Evolutionary conservation across 495 filamentous ascomycete species (phyloP).

Genomic region (Bombardia bombarda): DNA sequence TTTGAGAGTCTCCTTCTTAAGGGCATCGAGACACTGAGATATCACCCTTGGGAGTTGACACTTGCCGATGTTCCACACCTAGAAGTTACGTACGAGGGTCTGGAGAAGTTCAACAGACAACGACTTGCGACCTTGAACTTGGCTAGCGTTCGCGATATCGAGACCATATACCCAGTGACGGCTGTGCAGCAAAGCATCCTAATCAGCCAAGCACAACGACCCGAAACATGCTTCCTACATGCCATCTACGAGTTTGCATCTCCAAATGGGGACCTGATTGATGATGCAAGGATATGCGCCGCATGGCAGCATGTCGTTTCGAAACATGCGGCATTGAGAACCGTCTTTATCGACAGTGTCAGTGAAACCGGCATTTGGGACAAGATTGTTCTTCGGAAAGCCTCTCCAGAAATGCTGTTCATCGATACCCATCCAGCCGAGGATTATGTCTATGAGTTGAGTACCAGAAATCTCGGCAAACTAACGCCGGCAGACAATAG

Average conservation of each 20-base stretch:
- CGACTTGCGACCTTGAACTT: slow-evolving; percentile 45
- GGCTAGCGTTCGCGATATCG: slow-evolving; percentile 28
- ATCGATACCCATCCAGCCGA: slow-evolving; percentile 33
- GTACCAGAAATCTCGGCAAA: slow-evolving; percentile 31
- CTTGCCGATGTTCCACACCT: slow-evolving; percentile 57
- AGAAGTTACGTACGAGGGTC: slow-evolving; percentile 49
- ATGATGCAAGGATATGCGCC: slow-evolving; percentile 33
- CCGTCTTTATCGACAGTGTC: slow-evolving; percentile 36
- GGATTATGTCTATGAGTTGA: slow-evolving; percentile 32
- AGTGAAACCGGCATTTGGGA: slow-evolving; percentile 32
- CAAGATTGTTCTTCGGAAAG: slow-evolving; percentile 31
- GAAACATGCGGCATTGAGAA: slow-evolving; percentile 32
- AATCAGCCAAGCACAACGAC: slow-evolving; percentile 48
- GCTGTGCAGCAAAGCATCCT: slow-evolving; percentile 62
- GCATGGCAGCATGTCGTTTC: slow-evolving; percentile 36
- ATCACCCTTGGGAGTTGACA: slow-evolving; percentile 44
- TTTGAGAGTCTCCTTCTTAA: slow-evolving; percentile 48
- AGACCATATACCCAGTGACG: slow-evolving; percentile 56
- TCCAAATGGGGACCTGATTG: slow-evolving; percentile 27
- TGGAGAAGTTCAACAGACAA: slow-evolving; percentile 43
- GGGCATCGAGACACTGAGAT: slow-evolving; percentile 41
- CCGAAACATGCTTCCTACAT: slow-evolving; percentile 52
- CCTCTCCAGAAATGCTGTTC: slow-evolving; percentile 40
- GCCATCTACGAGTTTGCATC: slow-evolving; percentile 52
- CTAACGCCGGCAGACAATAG: slow-evolving; percentile 25